Evolutionary conservation across 2,329 filamentous ascomycete species (phyloP).

Genomic region (Epichloe hybrida): DNA sequence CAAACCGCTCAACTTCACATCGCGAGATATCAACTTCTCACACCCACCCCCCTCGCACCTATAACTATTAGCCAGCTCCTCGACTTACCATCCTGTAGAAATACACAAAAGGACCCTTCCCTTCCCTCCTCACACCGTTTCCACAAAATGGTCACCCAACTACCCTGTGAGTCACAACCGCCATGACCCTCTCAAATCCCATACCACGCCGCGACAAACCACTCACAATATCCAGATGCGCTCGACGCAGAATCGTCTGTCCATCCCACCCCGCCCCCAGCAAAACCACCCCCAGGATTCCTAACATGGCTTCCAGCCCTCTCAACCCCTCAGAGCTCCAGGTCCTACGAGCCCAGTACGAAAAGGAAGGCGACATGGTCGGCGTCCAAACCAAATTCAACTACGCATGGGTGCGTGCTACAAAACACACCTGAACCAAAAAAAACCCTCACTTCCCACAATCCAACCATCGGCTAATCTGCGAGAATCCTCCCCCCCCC

Average conservation of each 20-base stretch:
- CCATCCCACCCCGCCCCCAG: background rate
- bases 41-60: background rate
- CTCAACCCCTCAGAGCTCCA: slow-evolving; percentile 85
- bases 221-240: slow-evolving; percentile 51
- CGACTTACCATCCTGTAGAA: background rate
- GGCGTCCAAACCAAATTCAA: slow-evolving; percentile 99
- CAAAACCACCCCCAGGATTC: background rate
- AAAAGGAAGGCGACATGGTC: slow-evolving; percentile 94
- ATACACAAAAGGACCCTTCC: background rate
- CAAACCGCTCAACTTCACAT: background rate
- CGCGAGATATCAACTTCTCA: background rate
- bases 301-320: slow-evolving; percentile 39
- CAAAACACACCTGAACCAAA: background rate
- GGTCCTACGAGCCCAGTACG: slow-evolving; percentile 85
- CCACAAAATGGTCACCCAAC: slow-evolving; percentile 31
- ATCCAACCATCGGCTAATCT: background rate
- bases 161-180: slow-evolving; percentile 29
- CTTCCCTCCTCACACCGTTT: background rate
- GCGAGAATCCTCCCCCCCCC: too few species aligned
- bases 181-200: background rate
- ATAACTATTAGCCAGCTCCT: too few species aligned
- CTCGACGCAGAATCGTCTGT: slow-evolving; percentile 88
- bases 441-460: background rate
- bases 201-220: background rate
- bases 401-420: slow-evolving; percentile 73